Evolutionary conservation across 2,329 filamentous ascomycete genomes (phyloP), one percentile per base, ranked within the genome.

Genomic region (Colletotrichum scovillei): DNA sequence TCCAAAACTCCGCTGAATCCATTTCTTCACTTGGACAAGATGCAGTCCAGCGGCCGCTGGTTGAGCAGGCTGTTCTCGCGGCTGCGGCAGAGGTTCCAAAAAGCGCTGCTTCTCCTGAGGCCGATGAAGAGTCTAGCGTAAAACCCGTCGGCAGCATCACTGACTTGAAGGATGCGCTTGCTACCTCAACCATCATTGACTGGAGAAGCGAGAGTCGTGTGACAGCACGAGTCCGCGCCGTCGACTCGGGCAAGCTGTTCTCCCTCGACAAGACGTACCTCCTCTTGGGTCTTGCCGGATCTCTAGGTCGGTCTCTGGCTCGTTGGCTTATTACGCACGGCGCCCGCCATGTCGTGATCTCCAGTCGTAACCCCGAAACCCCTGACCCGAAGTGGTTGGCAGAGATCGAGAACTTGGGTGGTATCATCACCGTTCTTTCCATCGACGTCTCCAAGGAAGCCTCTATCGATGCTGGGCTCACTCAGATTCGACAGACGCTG

Each of bases 261-360:
- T 63, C 63, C 16, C 26, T 24, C 6, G 52, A 78, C 63, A 79
- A 76, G 62, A 82, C 81, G 0, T 83, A 83, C 60, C 75, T 77
- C 19, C 64, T 83, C 1, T 75, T 79, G 1, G 81, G 81, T 0
- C 67, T 82, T 24, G 69, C 80, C 0, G 77, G 79, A 5, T 78
- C 76, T 0, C 19, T 83, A 4, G 84, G 83, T 9, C 74, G 76
- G 5, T 84, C 83, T 0, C 73, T 84, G 2, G 79, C 76, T 49
- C 67, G 79, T 6, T 85, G 78, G 79, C 84, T 84, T 81, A 69
- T 80, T 2, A 56, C 67, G 0, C 72, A 76, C 7, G 83, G 84
- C 4, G 83, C 82, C 2, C 75, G 76, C 53, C 32, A 81, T 57
- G 38, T 85, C 4, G 80, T 78, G n/a, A 38, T 87, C 1, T 79